Evolutionary conservation across 306 rosid species (phyloP), one percentile per base, ranked within the genome.

Genomic region (Prunus padus): DNA sequence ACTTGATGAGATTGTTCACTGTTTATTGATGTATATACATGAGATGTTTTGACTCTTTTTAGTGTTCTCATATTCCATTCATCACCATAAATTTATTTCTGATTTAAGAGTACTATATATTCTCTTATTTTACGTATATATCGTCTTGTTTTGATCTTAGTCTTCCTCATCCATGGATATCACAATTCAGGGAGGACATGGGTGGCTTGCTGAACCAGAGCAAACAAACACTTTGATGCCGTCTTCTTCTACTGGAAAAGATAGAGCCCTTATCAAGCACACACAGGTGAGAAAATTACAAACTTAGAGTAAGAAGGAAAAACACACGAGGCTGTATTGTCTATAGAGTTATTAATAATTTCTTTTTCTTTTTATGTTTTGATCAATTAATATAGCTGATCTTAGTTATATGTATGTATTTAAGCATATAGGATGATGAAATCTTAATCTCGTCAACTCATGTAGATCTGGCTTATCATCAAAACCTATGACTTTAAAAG

Each of bases 231-330:
- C 19, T 45, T 65, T n/a, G 73, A 26, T 45, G 51, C 49, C 15
- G 42, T 20, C 64, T 49, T 62, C 71, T 33, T 18, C 72, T 13
- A 11, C 18, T 0, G 77, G 30, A 44, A 72, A 72, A 37, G 59
- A 65, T 51, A 19, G 51, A 72, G 72, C 61, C 45, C 40, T 54
- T 55, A 13, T n/a, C 67, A 63, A 71, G 28, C 71, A 49, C 65
- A 72, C 54, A 65, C 51, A 63, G 73, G 82, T 72, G 71, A 70
- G 19, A 40, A 44, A 14, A 57, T 23, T 57, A 23, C 56, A 11
- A 6, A 13, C 42, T 37, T 26, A 44, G 54, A 6, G 28, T 20
- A 16, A 19, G 26, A 4, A 31, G 62, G 62, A 52, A 19, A 30
- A n/a, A 59, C 31, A 5, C 33, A 59, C 0, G 65, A 23, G 65